phyloP scores from a whole-genome alignment of 352 stramenopile species.

The Saprolegnia parasitica region DNA sequence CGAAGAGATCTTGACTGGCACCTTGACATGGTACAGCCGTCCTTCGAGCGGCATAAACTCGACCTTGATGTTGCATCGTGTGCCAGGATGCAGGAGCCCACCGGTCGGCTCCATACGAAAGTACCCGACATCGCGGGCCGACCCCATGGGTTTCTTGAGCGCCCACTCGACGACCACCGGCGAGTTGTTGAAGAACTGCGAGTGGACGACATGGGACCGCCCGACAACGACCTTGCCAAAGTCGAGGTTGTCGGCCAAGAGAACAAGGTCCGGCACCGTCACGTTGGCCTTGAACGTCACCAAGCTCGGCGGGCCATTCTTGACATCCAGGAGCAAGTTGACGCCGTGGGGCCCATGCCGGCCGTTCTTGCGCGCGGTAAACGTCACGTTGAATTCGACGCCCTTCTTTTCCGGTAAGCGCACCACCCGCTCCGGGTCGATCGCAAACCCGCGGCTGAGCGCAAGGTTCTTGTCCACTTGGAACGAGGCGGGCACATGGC shows the following conservation, averaged over 20 bases:
- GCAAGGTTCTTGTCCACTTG: slow-evolving; percentile 90
- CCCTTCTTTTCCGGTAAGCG: slow-evolving; percentile 83
- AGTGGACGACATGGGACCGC: slow-evolving; percentile 81
- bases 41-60: slow-evolving; percentile 86
- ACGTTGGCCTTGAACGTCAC: slow-evolving; percentile 85
- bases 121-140: slow-evolving; percentile 62
- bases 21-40: slow-evolving; percentile 70
- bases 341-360: slow-evolving; percentile 69
- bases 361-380: slow-evolving; percentile 85
- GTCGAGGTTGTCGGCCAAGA: slow-evolving; percentile 80
- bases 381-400: slow-evolving; percentile 89
- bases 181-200: slow-evolving; percentile 89
- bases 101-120: slow-evolving; percentile 76
- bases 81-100: slow-evolving; percentile 67
- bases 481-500: slow-evolving; percentile 77
- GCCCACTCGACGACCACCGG: slow-evolving; percentile 87
- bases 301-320: slow-evolving; percentile 86
- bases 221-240: slow-evolving; percentile 89
- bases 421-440: slow-evolving; percentile 93
- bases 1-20: slow-evolving; percentile 81
- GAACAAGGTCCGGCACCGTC: slow-evolving; percentile 85
- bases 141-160: slow-evolving; percentile 87
- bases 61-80: slow-evolving; percentile 83
- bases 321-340: slow-evolving; percentile 82
- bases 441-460: slow-evolving; percentile 78